Evolutionary conservation across 495 filamentous ascomycete species (phyloP).

Genomic region (Penicillium ucsense): DNA sequence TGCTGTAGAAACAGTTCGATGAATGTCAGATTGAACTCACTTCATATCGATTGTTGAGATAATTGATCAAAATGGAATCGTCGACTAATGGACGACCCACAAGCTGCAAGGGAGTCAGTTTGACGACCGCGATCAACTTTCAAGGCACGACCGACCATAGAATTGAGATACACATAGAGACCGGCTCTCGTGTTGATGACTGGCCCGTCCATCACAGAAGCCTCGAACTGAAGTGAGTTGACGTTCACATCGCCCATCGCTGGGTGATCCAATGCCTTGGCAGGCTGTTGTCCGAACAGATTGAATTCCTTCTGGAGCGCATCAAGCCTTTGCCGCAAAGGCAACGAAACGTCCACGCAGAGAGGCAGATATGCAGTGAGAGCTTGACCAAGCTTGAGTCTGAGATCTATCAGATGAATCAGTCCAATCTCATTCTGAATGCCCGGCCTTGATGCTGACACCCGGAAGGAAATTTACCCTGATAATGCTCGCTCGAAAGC

Average conservation of each 20-base stretch:
- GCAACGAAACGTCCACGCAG: conserved; percentile 32
- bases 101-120: conserved; percentile 49
- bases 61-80: conserved; percentile 65
- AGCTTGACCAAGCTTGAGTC: conserved; percentile 30
- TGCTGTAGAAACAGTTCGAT: background rate
- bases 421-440: conserved; percentile 1
- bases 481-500: conserved; percentile 25
- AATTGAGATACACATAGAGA: conserved; percentile 84
- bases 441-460: no score
- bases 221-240: conserved; percentile 39
- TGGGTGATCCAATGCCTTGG: conserved; percentile 28
- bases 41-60: conserved; percentile 74
- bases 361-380: conserved; percentile 33
- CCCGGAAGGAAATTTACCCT: conserved; percentile 16
- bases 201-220: conserved; percentile 55
- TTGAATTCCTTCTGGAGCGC: conserved; percentile 37
- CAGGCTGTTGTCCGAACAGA: conserved; percentile 27
- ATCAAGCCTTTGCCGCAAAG: conserved; percentile 33
- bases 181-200: conserved; percentile 74
- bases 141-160: conserved; percentile 49
- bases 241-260: conserved; percentile 35
- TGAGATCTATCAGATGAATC: conserved; percentile 17
- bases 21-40: conserved; percentile 26
- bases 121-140: background rate
- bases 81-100: conserved; percentile 74